These are phyloP conservation scores for Gillenia trifoliata DNA, from an alignment of 306 rosid species.

Conservation along the genomic window DNA sequence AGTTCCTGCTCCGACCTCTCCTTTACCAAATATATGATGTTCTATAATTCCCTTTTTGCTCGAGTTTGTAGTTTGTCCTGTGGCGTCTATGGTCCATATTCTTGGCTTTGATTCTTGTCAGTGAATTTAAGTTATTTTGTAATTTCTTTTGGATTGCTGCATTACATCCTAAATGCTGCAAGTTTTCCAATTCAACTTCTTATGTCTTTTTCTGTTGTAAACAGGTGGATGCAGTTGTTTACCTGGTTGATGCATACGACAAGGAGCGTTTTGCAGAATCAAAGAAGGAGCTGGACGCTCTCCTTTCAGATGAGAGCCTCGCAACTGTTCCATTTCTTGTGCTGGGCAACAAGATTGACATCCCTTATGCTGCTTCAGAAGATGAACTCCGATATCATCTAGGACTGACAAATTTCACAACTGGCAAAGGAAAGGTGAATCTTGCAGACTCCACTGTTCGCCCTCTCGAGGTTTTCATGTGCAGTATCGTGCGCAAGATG, in stretches of 20 bases:
- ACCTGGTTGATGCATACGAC: constrained; percentile 48
- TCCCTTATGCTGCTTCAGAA: constrained; percentile 49
- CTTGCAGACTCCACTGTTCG: constrained; percentile 42
- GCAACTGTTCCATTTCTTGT: constrained; percentile 47
- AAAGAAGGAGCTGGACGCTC: constrained; percentile 49
- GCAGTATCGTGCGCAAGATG: constrained; percentile 57
- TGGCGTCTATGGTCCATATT: not conserved
- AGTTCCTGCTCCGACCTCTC: not conserved
- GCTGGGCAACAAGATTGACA: constrained; percentile 54
- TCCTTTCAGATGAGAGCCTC: constrained; percentile 46
- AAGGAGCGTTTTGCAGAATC: constrained; percentile 45
- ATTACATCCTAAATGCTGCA: not conserved
- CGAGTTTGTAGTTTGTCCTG: not conserved
- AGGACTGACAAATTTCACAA: constrained; percentile 51
- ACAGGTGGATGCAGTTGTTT: constrained; percentile 55
- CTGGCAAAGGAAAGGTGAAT: constrained; percentile 52
- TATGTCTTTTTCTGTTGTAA: not conserved
- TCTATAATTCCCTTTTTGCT: not conserved
- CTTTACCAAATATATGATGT: not conserved
- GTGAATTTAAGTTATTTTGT: not conserved
- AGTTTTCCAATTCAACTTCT: not conserved
- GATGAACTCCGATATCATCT: constrained; percentile 44
- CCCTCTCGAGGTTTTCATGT: constrained; percentile 56
- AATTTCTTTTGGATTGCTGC: not conserved
- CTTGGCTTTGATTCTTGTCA: not conserved